Base-by-base conservation (phyloP, 371 early-diverging fungal species). In the Mucor plumbeus region DNA sequence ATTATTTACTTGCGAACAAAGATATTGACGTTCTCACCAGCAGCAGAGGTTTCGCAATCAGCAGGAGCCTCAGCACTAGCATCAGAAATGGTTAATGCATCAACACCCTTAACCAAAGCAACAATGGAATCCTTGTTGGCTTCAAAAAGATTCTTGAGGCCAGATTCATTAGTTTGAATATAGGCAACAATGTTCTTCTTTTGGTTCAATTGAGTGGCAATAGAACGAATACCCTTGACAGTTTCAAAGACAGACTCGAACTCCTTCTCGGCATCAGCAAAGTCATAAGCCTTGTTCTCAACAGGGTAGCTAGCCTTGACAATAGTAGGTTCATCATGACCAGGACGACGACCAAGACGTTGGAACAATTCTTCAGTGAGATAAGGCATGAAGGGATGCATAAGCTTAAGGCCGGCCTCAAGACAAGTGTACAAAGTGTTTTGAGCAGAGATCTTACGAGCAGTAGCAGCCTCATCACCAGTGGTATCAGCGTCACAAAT, bases 361-460 rank as follows among this genome's bases (percentile, higher is more conserved):
- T 99, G 99, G 87, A 90, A 99, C 68, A 99, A 84, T 82, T 99
- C 99, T 85, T 99, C 99, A 21, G 99, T 98, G 48, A 99, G 91
- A 79, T 95, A 99, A 11, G 99, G 99, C 97, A 99, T 98, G 86
- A 99, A 95, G 34, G 99, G 99, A 82, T 99, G 99, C 73, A 99
- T 81, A 67, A 99, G 83, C 78, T 89, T 91, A 69, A 99, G 83
- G 17, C 95, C 97, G 53, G 87, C 88, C 68, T 98, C 97, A 71
- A 99, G 88, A 78, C 96, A 96, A 21, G 94, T 97, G 84, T 96
- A 99, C 63, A 95, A 84, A 36, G 92, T 94, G 69, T 94, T 91
- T 74, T 87, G 89, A 21, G 92, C 92, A 55, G 91, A 86, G 64
- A 76, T 71, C 73, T 87, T 87, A 39, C 83, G 85, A 21, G 71